phyloP scores from a whole-genome alignment of 306 rosid genomes.

The Lotus japonicus region DNA sequence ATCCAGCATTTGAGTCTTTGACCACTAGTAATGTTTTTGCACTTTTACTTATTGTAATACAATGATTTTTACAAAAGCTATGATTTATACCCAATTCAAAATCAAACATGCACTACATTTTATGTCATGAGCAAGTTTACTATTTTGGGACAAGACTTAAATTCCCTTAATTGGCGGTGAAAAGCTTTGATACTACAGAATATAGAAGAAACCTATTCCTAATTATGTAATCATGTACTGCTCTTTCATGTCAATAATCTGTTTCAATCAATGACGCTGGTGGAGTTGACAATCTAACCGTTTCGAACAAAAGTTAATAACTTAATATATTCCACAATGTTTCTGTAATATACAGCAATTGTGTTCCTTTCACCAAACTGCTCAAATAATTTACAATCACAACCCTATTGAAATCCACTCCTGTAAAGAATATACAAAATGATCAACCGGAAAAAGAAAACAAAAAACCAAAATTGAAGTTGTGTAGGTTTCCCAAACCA shows the following conservation, averaged over 20 bases:
- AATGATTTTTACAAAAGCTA: too few species aligned
- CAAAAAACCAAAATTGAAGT: background rate
- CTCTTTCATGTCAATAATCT: background rate
- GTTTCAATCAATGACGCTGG: background rate
- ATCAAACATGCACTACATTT: too few species aligned
- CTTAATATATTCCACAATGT: background rate
- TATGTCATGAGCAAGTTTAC: background rate
- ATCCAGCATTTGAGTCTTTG: too few species aligned
- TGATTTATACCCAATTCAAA: too few species aligned
- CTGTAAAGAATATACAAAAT: background rate
- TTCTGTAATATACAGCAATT: background rate
- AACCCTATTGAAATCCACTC: slow-evolving; percentile 8
- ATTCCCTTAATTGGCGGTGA: background rate
- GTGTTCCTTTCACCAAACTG: background rate
- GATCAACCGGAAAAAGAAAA: background rate
- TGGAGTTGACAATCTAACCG: background rate
- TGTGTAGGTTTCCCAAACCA: slow-evolving; percentile 4
- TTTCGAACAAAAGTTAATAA: background rate
- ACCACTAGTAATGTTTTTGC: too few species aligned
- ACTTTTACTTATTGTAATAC: too few species aligned
- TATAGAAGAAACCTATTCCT: background rate
- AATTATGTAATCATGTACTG: background rate
- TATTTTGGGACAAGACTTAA: background rate
- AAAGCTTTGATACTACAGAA: background rate
- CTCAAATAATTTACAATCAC: background rate